phyloP scores from a whole-genome alignment of 257 asterid genomes.

The Penstemon davidsonii region DNA sequence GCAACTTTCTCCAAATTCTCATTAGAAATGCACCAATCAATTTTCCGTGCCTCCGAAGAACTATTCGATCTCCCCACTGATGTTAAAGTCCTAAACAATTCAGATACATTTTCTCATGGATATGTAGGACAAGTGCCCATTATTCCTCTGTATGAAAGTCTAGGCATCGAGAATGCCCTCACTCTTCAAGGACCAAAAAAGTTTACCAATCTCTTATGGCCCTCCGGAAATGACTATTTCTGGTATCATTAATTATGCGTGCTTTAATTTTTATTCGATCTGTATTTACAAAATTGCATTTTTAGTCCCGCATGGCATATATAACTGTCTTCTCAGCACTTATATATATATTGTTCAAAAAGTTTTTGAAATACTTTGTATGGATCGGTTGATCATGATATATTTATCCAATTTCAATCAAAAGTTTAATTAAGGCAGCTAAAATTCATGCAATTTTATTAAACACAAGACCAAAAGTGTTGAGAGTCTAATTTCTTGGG shows the following conservation, averaged over 20 bases:
- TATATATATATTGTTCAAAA: too few relatives aligned
- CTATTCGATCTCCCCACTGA: constrained; percentile 44
- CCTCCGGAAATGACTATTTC: constrained; percentile 41
- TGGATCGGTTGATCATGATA: too few relatives aligned
- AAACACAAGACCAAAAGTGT: too few relatives aligned
- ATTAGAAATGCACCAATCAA: constrained; percentile 24
- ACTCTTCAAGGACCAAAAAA: constrained; percentile 24
- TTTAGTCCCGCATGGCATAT: too few relatives aligned
- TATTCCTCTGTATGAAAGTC: constrained; percentile 47
- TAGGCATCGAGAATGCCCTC: constrained; percentile 45
- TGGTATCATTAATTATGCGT: constrained; percentile 25
- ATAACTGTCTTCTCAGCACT: too few relatives aligned
- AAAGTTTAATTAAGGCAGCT: too few relatives aligned
- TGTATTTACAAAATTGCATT: too few relatives aligned
- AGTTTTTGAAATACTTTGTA: too few relatives aligned
- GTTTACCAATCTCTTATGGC: constrained; percentile 50
- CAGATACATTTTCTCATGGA: constrained; percentile 46
- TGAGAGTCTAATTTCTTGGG: too few relatives aligned
- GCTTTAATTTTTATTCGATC: too few relatives aligned
- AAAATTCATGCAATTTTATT: too few relatives aligned
- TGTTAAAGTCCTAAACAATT: constrained; percentile 37
- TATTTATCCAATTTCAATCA: too few relatives aligned
- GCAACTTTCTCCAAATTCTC: constrained; percentile 37
- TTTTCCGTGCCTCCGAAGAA: constrained; percentile 32
- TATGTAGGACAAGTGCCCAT: constrained; percentile 43